phyloP scores from a whole-genome alignment of 2,329 filamentous ascomycete genomes.

The Dothistroma septosporum region DNA sequence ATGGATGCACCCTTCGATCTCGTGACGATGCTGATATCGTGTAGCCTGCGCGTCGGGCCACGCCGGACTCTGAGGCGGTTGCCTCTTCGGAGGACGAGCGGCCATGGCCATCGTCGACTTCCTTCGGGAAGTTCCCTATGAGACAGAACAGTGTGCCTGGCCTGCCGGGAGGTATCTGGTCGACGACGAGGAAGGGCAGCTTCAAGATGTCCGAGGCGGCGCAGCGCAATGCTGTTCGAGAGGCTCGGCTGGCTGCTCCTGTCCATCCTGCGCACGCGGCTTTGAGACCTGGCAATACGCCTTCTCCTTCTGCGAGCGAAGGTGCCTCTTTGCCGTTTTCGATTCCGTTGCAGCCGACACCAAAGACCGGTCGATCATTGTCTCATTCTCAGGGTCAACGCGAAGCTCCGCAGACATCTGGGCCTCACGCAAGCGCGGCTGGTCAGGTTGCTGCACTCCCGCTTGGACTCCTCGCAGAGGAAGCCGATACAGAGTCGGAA shows the following conservation, averaged over 20 bases:
- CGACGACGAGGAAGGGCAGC: slow-evolving; percentile 29
- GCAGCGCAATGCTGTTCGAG: slow-evolving; percentile 26
- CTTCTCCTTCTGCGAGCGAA: slow-evolving; percentile 34
- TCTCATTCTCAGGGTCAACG: slow-evolving; percentile 69
- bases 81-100: slow-evolving; percentile 91
- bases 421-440: slow-evolving; percentile 15
- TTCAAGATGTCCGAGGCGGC: slow-evolving; percentile 32
- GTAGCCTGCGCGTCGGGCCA: slow-evolving; percentile 64
- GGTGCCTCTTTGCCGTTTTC: slow-evolving; percentile 65
- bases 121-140: slow-evolving; percentile 40
- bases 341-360: slow-evolving; percentile 82
- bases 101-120: slow-evolving; percentile 52
- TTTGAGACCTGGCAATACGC: slow-evolving; percentile 35
- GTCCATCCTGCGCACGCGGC: slow-evolving; percentile 11
- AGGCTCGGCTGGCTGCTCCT: slow-evolving; percentile 49
- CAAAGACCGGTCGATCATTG: slow-evolving; percentile 90
- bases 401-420: slow-evolving; percentile 19
- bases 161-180: slow-evolving; percentile 41
- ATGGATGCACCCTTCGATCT: not conserved
- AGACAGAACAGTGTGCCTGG: slow-evolving; percentile 36
- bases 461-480: slow-evolving; percentile 30
- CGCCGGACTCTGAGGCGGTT: slow-evolving; percentile 88
- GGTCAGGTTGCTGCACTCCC: slow-evolving; percentile 25
- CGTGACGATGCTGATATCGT: slow-evolving; percentile 14
- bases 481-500: slow-evolving; percentile 29